Evolutionary conservation across 257 asterid genomes (phyloP), one percentile per base, ranked within the genome.

Genomic region (Nicotiana undulata): DNA sequence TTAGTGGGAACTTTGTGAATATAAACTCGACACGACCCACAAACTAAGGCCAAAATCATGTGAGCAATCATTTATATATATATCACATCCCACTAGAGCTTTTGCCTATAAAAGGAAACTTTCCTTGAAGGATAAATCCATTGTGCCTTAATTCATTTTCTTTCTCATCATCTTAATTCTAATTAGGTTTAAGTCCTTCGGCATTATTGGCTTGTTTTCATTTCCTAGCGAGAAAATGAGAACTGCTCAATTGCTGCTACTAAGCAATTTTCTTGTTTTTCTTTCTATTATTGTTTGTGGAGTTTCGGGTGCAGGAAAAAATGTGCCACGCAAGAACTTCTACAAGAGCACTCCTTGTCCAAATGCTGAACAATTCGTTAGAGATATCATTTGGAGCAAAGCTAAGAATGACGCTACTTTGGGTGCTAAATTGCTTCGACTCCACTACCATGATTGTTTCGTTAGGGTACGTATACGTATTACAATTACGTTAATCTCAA

Each of bases 391-490:
- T 46, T 83, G 86, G 86, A 75, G 46, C 9, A 53, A 53, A 64
- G 88, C 81, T 31, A 76, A 81, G 6, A 31, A 3, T 18, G 75
- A 84, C 5, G 24, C 81, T 7, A 59, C 32, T 0, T 70, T 88
- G 80, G 66, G 85, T 26, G 89, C 90, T 28, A 86, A 68, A 79
- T 72, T 86, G 34, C 80, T 82, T 26, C 81, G 90, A 79, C 60
- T 86, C 22, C 86, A 88, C 76, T 88, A 76, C 67, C 89, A 84
- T 61, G 90, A 88, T 46, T 88, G 88, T 79, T 85, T 82, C 59
- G 84, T 88, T 37, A 65, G 79, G 87, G 86, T 80, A 79, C 2
- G 82, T n/a, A 24, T 63, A 53, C 7, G 1, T 2, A 52, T 18
- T 5, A 28, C 32, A 22, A n/a, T 20, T 40, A 68, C 3, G 28